phyloP scores from a whole-genome alignment of 495 filamentous ascomycete genomes.

The Penicillium parvum region DNA sequence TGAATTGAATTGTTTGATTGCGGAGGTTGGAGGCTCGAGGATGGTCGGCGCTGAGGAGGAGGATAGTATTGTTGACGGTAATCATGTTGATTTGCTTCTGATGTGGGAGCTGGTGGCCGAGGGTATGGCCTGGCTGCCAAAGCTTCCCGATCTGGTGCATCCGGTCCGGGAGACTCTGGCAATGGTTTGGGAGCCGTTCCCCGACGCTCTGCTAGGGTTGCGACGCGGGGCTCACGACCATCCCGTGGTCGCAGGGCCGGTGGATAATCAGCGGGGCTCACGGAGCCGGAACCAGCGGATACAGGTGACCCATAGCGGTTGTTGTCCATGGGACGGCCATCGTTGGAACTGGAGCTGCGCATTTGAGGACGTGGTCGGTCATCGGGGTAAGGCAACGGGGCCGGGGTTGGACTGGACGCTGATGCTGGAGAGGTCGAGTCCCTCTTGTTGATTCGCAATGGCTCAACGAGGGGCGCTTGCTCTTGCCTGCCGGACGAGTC shows the following conservation, averaged over 20 bases:
- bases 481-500: constrained; percentile 42
- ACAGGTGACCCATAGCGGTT: constrained; percentile 28
- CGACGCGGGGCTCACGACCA: constrained; percentile 38
- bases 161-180: constrained; percentile 69
- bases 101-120: constrained; percentile 22
- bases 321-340: constrained; percentile 34
- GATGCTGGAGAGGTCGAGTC: constrained; percentile 41
- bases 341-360: constrained; percentile 28
- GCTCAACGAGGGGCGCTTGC: constrained; percentile 72
- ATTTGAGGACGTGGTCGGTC: constrained; percentile 54
- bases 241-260: constrained; percentile 44
- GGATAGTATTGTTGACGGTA: constrained; percentile 68
- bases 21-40: constrained; percentile 37
- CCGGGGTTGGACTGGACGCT: constrained; percentile 16
- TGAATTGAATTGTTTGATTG: constrained; percentile 50
- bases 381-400: constrained; percentile 70
- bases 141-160: constrained; percentile 64
- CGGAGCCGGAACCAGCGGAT: constrained; percentile 27
- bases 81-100: constrained; percentile 37
- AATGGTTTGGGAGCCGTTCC: constrained; percentile 68
- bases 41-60: constrained; percentile 41
- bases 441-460: constrained; percentile 79
- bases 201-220: constrained; percentile 65
- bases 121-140: constrained; percentile 49
- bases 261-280: constrained; percentile 42